Percentiles rank a stretch among this genome's conserved stretches.
Conservation (phyloP, 345 rosid species). For the Bruguiera parviflora region DNA sequence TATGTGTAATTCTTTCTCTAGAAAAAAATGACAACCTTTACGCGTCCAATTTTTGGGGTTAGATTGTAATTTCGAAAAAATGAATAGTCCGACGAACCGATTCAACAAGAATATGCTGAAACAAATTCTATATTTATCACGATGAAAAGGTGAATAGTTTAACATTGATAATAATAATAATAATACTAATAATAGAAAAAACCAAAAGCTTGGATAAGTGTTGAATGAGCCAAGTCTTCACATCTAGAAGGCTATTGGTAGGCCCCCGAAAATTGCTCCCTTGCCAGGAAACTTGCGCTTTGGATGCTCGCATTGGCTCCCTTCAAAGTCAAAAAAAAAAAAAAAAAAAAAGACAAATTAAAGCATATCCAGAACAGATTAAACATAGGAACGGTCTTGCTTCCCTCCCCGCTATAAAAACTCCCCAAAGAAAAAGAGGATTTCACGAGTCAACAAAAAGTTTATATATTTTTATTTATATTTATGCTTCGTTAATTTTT, state of each 20-base stretch:
- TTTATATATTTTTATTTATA: too few species aligned
- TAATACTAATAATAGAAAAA: neutral
- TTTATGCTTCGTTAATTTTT: too few species aligned
- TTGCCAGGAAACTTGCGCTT: constrained; percentile 20
- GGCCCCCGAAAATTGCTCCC: constrained; percentile 33
- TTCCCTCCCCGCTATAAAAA: neutral
- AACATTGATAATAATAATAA: too few species aligned
- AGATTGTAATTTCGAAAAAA: too few species aligned
- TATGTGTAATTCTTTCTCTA: too few species aligned
- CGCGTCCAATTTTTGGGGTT: too few species aligned
- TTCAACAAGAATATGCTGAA: too few species aligned
- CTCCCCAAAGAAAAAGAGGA: neutral
- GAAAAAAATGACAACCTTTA: too few species aligned
- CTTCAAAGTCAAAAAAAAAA: constrained; percentile 29
- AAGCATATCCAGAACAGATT: neutral
- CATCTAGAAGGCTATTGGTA: neutral
- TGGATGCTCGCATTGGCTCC: constrained; percentile 18
- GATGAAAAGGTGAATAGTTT: too few species aligned
- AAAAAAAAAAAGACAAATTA: neutral
- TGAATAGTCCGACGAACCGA: too few species aligned
- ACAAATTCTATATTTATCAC: too few species aligned
- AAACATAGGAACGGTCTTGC: neutral
- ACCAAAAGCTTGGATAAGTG: neutral
- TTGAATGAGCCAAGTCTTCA: neutral
- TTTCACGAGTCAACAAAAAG: too few species aligned